Evolutionary conservation across 2,329 filamentous ascomycete species (phyloP), one percentile per base, ranked within the genome.

Genomic region (Zymoseptoria brevis): DNA sequence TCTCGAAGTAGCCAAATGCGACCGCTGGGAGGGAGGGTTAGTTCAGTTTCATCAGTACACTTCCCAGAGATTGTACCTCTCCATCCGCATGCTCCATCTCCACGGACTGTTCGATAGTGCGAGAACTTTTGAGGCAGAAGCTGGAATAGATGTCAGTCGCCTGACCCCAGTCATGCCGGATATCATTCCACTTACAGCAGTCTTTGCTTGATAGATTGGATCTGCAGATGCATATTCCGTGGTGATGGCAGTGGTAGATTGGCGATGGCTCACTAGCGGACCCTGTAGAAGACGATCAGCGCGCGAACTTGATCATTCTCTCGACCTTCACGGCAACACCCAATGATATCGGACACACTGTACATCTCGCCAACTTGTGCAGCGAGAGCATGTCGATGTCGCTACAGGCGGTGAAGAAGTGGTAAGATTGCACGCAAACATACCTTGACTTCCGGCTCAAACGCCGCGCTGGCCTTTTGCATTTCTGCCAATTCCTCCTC

Each of bases 61-160:
- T 2, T 19, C 22, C 29, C 21, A 19, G 45, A n/a, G 51, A 57
- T 45, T 86, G 79, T 81, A 96, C 93, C 94, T 87, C 93, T 85
- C 93, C 94, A 97, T 69, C 93, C 94, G 76, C 94, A 97, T 73
- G 96, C 95, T 60, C 94, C 94, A 76, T 97, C 93, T 56, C 94
- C 93, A 74, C 88, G 87, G 73, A 96, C 85, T 9, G 87, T 87
- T 57, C 94, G 89, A 72, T 93, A 96, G 72, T 91, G 87, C 19
- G 90, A 89, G 74, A 96, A 96, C 58, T 87, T 90, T 68, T 87
- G 81, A 6, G 91, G 88, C 57, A 99, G 81, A 19, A 86, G 82
- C 91, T 96, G 56, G 51, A 22, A 22, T n/a, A 11, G 21, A 13
- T 45, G 41, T 55, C 30, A 52, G 29, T 19, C 30, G 21, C 51